Evolutionary conservation across 306 rosid species (phyloP).

Genomic region (Ziziphus jujuba): DNA sequence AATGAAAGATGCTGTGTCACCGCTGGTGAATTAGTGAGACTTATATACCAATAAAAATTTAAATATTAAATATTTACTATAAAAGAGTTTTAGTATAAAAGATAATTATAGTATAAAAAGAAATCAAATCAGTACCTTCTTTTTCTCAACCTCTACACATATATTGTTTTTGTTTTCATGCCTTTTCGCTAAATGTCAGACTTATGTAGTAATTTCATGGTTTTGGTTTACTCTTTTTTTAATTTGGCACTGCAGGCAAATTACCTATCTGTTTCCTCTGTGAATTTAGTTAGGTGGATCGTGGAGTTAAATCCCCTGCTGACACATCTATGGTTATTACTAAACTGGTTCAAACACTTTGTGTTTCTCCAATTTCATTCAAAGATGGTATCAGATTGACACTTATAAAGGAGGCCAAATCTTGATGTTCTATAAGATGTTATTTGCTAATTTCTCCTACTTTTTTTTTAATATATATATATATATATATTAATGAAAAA

Average conservation of each 20-base stretch:
- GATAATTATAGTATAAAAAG: too few relatives aligned
- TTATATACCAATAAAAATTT: too few relatives aligned
- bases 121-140: too few relatives aligned
- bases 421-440: constrained; percentile 32
- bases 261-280: neutral
- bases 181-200: too few relatives aligned
- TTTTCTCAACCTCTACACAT: too few relatives aligned
- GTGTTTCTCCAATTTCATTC: constrained; percentile 60
- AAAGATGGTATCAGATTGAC: constrained; percentile 69
- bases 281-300: constrained; percentile 72
- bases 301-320: constrained; percentile 86
- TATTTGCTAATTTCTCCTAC: constrained; percentile 8
- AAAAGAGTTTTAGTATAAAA: too few relatives aligned
- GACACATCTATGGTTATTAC: constrained; percentile 91
- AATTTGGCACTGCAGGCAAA: constrained; percentile 2
- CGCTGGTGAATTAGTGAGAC: too few relatives aligned
- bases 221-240: neutral
- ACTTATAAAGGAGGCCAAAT: constrained; percentile 44
- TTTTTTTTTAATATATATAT: neutral
- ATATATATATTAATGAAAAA: too few relatives aligned
- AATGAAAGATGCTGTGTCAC: too few relatives aligned
- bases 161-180: too few relatives aligned
- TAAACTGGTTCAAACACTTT: constrained; percentile 62
- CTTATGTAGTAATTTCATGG: too few relatives aligned
- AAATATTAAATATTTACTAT: too few relatives aligned